Base-by-base conservation (phyloP, 78 protist genomes). In the Planoprotostelium fungivorum region DNA sequence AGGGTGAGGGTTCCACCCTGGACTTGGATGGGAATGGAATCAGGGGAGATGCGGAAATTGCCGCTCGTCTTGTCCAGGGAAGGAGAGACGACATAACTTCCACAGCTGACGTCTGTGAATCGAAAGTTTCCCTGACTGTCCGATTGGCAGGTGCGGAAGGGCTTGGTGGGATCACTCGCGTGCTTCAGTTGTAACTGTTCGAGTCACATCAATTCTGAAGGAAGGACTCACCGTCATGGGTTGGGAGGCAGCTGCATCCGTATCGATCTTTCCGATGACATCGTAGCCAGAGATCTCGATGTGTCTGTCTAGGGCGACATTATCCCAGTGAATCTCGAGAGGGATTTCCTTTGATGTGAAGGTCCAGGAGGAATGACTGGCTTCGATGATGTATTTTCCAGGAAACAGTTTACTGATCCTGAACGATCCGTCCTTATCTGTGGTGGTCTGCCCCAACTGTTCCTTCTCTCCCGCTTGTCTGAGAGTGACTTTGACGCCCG, bases 291-390 rank as follows among this genome's bases (percentile, higher is more conserved):
- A 34, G 10, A 84, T 34, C 86, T 23, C 35, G 29, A 84, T 23
- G 38, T 29, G 34, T 34, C 10, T 34, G 10, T 16, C 23, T 1
- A 84, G 34, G 34, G 1, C 35, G 36, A 34, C 86, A 34, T 84
- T 84, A 9, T 10, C 86, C 86, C 86, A 84, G 25, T 29, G 31
- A 29, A 84, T 34, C 5, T 34, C 38, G 34, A 84, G 34, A 5
- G 86, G 29, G 29, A 29, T 84, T 29, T 34, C 86, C 36, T 28
- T 29, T 5, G 25, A 1, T 29, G 86, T 9, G 35, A 84, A 10
- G 31, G 86, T 84, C 86, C 86, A 84, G 86, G 38, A 34, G 86
- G 86, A 10, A 28, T 84, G 86, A 5, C 38, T 34, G 28, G 86
- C 86, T 34, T 9, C 38, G 25, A 84, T 10, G 86, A 5, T 29